These are phyloP conservation scores for Raffaelea ambrosiae DNA, from an alignment of 2,329 filamentous ascomycete genomes.

Conservation along the genomic window DNA sequence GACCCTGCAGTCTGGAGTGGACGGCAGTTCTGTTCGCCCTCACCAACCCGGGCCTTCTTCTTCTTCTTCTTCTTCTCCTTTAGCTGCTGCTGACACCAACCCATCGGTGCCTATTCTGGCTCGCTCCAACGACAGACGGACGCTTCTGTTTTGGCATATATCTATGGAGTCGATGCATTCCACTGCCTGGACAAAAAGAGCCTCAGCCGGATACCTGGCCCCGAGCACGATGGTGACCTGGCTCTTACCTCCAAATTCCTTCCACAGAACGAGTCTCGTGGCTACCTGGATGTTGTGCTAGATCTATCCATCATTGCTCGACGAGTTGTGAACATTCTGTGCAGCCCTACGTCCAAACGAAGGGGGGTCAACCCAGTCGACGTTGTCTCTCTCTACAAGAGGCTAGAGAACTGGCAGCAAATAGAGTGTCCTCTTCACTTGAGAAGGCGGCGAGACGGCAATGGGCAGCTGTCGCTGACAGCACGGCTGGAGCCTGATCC, in stretches of 20 bases:
- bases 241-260: neutral
- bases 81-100: too few species aligned
- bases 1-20: too few species aligned
- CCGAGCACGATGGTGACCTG: neutral
- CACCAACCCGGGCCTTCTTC: too few species aligned
- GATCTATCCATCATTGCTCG: conserved; percentile 14
- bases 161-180: conserved; percentile 15
- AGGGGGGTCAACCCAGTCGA: conserved; percentile 7
- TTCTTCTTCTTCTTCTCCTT: too few species aligned
- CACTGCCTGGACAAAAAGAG: conserved; percentile 14
- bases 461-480: too few species aligned
- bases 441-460: too few species aligned
- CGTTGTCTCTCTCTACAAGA: conserved; percentile 2
- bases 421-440: neutral
- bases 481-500: too few species aligned
- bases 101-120: too few species aligned
- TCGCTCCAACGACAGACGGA: conserved; percentile 8
- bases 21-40: too few species aligned
- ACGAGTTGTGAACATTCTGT: conserved; percentile 6
- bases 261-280: neutral
- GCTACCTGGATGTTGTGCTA: conserved; percentile 15
- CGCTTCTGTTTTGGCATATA: conserved; percentile 15
- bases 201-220: conserved; percentile 11
- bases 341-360: conserved; percentile 6
- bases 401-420: conserved; percentile 8